These are phyloP conservation scores for Tolypocladium inflatum DNA, from an alignment of 2,329 filamentous ascomycete species.

Conservation along the genomic window DNA sequence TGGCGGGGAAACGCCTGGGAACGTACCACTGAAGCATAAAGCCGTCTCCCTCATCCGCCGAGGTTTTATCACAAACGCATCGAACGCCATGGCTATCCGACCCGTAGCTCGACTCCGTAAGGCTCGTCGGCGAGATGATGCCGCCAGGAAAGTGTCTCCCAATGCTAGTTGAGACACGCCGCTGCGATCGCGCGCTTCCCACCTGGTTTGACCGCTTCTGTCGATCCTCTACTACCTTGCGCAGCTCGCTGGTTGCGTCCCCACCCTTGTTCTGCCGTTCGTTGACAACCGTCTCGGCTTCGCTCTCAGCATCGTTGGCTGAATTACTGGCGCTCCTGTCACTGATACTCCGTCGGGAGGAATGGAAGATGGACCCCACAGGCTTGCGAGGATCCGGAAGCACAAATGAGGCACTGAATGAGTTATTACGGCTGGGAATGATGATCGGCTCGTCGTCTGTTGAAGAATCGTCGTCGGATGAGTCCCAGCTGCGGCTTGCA, in stretches of 20 bases:
- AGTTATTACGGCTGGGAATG: constrained; percentile 48
- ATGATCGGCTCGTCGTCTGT: constrained; percentile 57
- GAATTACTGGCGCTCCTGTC: constrained; percentile 37
- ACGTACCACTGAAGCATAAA: constrained; percentile 57
- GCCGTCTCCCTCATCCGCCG: constrained; percentile 34
- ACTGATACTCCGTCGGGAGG: constrained; percentile 36
- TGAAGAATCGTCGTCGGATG: constrained; percentile 45
- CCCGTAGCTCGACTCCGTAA: constrained; percentile 37
- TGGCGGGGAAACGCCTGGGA: not conserved
- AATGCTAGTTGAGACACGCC: constrained; percentile 21
- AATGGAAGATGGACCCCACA: constrained; percentile 37
- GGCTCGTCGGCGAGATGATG: constrained; percentile 41
- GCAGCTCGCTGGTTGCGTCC: constrained; percentile 51
- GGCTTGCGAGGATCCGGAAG: constrained; percentile 44
- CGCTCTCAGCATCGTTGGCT: constrained; percentile 39
- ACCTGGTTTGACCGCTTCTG: constrained; percentile 30
- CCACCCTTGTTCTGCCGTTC: constrained; percentile 33
- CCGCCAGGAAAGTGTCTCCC: constrained; percentile 22
- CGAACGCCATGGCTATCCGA: constrained; percentile 36
- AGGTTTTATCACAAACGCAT: constrained; percentile 44
- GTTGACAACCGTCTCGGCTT: constrained; percentile 48
- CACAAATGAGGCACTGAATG: constrained; percentile 45
- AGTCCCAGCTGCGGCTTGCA: constrained; percentile 29
- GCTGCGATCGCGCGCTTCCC: constrained; percentile 20
- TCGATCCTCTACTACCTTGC: constrained; percentile 45